A percentile compares a stretch with the other conserved stretches of the same genome.
Evolutionary conservation across 768 basidiomycete species (phyloP).

Genomic region (Leccinum boreale): DNA sequence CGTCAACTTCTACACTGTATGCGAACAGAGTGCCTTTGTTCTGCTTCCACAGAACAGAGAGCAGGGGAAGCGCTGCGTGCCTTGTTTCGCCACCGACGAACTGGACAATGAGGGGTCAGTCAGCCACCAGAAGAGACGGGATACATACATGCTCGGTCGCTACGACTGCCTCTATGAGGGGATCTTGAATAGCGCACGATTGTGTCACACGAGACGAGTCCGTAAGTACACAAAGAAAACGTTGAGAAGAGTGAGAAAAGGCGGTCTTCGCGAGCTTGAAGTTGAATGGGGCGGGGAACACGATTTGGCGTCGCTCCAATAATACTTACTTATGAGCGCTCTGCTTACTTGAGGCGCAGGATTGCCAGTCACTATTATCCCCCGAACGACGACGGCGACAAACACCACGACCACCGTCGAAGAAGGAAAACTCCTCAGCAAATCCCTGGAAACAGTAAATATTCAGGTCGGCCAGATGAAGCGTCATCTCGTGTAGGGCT

Average conservation of each 20-base stretch:
- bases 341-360: too few relatives aligned
- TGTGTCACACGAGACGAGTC: slow-evolving; percentile 70
- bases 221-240: slow-evolving; percentile 71
- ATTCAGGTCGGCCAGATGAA: too few relatives aligned
- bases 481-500: too few relatives aligned
- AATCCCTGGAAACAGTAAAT: too few relatives aligned
- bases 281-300: too few relatives aligned
- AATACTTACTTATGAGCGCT: too few relatives aligned
- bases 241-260: slow-evolving; percentile 49
- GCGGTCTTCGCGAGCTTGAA: slow-evolving; percentile 5
- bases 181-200: slow-evolving; percentile 53
- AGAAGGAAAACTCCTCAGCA: too few relatives aligned
- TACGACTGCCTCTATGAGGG: slow-evolving; percentile 56
- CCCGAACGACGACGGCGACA: too few relatives aligned
- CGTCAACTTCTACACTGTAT: slow-evolving; percentile 85
- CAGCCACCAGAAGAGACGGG: too few relatives aligned
- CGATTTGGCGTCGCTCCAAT: too few relatives aligned
- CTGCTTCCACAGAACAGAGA: slow-evolving; percentile 56
- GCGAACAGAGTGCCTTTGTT: slow-evolving; percentile 77
- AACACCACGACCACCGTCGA: too few relatives aligned
- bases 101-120: slow-evolving; percentile 32
- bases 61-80: slow-evolving; percentile 58
- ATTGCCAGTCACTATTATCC: too few relatives aligned
- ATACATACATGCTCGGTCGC: slow-evolving; percentile 64
- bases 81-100: slow-evolving; percentile 91